Base-by-base conservation (phyloP, 345 rosid species). In the Gossypium mustelinum region DNA sequence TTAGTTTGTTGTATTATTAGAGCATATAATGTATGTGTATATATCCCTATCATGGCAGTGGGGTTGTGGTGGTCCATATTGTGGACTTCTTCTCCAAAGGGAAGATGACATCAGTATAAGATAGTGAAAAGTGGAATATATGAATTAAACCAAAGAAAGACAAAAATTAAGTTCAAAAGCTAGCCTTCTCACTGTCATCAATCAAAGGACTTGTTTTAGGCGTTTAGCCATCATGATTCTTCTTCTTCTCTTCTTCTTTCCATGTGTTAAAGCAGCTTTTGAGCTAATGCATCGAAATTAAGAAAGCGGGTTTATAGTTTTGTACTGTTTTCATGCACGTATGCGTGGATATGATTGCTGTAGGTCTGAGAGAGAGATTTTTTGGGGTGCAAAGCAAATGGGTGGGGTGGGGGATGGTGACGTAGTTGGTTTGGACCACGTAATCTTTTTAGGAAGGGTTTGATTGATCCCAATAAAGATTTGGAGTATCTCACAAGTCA, bases 381-480 rank as follows among this genome's bases (percentile, higher is more conserved):
- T 45, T 2, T 27, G 58, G 58, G 60, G 76, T 60, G 47, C 25
- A 52, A 51, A 51, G 12, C 41, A 34, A 34, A 34, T 34, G 20
- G 44, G 20, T 8, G 65, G 7, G 2, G 65, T 3, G 58, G 62
- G 0, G 10, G 57, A 11, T 2, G 61, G 2, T n/a, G 34, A 17
- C 55, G 17, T 3, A 9, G 16, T 12, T 27, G 22, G 27, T 73
- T 61, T 4, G 48, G 69, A 73, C 48, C 60, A 73, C 70, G 76
- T 73, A 69, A 50, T 62, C 76, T 48, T 73, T 34, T 56, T 48
- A 22, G 79, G 81, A 48, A 73, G 83, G 81, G 65, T 82, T 83
- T 50, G 81, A 88, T 88, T 52, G 82, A 89, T 89, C 89, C 86
- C 89, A 48, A 82, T 70, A 20, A 84, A 89, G 88, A 87, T 87